Percentiles rank a stretch among this genome's conserved stretches.
Conservation (phyloP, 306 rosid genomes). For the Citrullus mucosospermus region DNA sequence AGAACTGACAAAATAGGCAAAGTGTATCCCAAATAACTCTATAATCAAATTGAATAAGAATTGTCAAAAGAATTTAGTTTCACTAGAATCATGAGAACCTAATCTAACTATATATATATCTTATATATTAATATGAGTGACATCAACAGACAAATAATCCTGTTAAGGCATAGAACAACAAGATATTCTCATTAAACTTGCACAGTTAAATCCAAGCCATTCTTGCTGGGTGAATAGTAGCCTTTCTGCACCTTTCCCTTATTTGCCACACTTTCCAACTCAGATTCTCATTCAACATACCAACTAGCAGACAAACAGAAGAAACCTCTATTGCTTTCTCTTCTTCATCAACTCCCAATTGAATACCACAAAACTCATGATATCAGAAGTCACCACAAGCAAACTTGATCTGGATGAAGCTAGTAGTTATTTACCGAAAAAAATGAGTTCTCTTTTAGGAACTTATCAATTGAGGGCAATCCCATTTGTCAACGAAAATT, state of each 20-base stretch:
- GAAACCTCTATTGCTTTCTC: background rate
- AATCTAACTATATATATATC: background rate
- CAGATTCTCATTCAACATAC: constrained; percentile 5
- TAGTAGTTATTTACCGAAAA: constrained; percentile 3
- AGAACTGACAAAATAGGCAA: background rate
- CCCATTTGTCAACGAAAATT: background rate
- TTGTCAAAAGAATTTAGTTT: background rate
- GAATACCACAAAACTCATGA: constrained; percentile 1
- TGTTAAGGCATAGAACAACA: background rate
- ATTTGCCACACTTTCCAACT: constrained; percentile 6
- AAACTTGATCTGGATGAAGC: constrained; percentile 2
- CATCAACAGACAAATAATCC: background rate
- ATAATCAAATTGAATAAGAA: constrained; percentile 1
- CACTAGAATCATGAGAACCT: background rate
- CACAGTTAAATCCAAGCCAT: background rate
- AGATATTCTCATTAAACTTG: background rate
- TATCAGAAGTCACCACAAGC: constrained; percentile 7
- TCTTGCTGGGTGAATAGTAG: background rate
- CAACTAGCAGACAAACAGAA: background rate
- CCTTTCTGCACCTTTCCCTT: background rate
- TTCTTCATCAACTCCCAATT: constrained; percentile 1
- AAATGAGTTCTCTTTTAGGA: background rate
- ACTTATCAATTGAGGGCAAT: background rate
- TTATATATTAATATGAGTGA: background rate
- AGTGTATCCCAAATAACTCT: background rate